Base-by-base conservation (phyloP, 495 filamentous ascomycete species). In the Penicillium alfredii region DNA sequence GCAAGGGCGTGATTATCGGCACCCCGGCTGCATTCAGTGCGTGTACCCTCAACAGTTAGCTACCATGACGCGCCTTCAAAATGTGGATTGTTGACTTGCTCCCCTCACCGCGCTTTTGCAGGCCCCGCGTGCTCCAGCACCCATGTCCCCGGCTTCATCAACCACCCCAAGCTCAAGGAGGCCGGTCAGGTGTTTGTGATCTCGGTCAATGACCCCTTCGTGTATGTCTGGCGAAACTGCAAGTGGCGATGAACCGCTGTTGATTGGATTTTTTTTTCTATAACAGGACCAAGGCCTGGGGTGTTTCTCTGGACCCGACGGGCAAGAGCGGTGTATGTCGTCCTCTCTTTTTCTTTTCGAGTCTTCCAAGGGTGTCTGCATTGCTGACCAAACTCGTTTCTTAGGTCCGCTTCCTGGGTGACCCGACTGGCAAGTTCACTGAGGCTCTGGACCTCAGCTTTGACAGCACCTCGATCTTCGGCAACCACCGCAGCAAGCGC, bases 121-220 rank as follows among this genome's bases (percentile, higher is more conserved):
- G 68, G 73, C 44, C 86, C 84, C 12, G 71, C 78, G 0, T 95
- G 90, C 74, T 89, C 84, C 13, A 68, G 76, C 41, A 77, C 68
- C 33, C 88, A 94, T 52, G 70, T 93, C 30, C 87, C 86, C 4
- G 80, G 86, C 19, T 97, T 86, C 56, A 80, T 93, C 59, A 77
- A 77, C 47, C 80, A 81, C 53, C 73, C 78, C 24, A 75, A 78
- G 60, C 67, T 85, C 29, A 82, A 80, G 66, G 71, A 78, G 32
- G 86, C 82, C 8, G 86, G 90, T 32, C 55, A 77, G 30, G 82
- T 90, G 25, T 93, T 90, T 44, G 87, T 96, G 16, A 80, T 98
- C 33, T 73, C 80, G 15, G 88, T 96, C 58, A 98, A 98, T 64
- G 92, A 98, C 59, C 77, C 88, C 17, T 96, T 97, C 62, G 92